phyloP scores from a whole-genome alignment of 495 filamentous ascomycete species.

The Xylaria palmicola region DNA sequence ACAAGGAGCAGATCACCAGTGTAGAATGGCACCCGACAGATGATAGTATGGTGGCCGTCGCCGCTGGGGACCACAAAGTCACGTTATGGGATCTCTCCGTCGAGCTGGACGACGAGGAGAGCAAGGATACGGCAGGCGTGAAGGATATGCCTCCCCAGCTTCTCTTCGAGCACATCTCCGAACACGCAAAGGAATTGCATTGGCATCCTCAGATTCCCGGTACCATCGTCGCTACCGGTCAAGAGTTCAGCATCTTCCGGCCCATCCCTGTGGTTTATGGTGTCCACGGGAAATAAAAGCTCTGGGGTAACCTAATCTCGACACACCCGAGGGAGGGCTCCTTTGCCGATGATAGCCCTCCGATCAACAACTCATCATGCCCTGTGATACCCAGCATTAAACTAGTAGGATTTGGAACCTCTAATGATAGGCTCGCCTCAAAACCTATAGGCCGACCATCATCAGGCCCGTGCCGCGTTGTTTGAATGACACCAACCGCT shows the following conservation, averaged over 20 bases:
- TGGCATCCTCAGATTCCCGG: constrained; percentile 98
- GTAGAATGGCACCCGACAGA: constrained; percentile 98
- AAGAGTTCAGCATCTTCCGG: constrained; percentile 73
- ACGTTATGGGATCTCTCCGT: constrained; percentile 97
- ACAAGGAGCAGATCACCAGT: constrained; percentile 92
- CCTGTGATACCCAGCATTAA: too few species aligned
- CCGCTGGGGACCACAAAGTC: constrained; percentile 88
- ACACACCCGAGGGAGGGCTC: background rate
- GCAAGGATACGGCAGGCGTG: constrained; percentile 79
- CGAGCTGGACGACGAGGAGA: constrained; percentile 95
- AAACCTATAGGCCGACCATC: too few species aligned
- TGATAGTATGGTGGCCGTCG: constrained; percentile 89
- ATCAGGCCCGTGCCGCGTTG: too few species aligned
- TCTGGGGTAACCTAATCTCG: background rate
- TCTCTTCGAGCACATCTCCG: constrained; percentile 94
- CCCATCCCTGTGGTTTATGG: constrained; percentile 53
- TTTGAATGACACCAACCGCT: too few species aligned
- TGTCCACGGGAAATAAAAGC: constrained; percentile 27
- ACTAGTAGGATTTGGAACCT: too few species aligned
- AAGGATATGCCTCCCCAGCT: constrained; percentile 91
- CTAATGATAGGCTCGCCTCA: too few species aligned
- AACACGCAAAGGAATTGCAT: constrained; percentile 88
- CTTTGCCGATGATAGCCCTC: too few species aligned
- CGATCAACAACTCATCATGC: too few species aligned
- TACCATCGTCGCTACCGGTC: constrained; percentile 84